Conservation (phyloP, 2,329 filamentous ascomycete species). For the Neurospora crassa region DNA sequence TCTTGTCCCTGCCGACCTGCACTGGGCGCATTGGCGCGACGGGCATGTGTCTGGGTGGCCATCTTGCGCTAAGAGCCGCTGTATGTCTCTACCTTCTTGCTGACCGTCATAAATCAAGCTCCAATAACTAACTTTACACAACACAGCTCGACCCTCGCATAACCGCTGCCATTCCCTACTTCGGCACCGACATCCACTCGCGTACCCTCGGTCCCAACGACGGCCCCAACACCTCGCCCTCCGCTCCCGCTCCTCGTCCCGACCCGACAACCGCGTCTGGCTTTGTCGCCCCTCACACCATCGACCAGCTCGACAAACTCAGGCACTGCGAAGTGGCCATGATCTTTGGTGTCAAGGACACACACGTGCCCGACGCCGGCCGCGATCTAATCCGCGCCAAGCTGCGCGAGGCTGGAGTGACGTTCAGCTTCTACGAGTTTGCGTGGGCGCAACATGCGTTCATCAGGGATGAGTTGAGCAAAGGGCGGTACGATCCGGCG, state of each 20-base stretch:
- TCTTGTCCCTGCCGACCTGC: constrained; percentile 66
- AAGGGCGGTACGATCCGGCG: constrained; percentile 87
- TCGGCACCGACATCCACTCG: constrained; percentile 84
- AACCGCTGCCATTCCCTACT: constrained; percentile 73
- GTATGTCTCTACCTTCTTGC: constrained; percentile 26
- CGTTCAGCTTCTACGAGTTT: constrained; percentile 78
- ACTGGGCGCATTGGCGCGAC: constrained; percentile 71
- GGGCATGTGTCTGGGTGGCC: constrained; percentile 90
- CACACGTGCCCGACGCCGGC: constrained; percentile 74
- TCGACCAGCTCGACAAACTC: constrained; percentile 52
- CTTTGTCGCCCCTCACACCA: constrained; percentile 29
- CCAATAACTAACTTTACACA: neutral
- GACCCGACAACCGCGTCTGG: constrained; percentile 22
- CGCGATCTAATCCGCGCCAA: constrained; percentile 77
- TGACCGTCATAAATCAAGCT: neutral
- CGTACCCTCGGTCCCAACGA: constrained; percentile 58
- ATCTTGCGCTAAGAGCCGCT: constrained; percentile 57
- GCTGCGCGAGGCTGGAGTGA: constrained; percentile 63
- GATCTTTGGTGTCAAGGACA: constrained; percentile 89
- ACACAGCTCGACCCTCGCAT: constrained; percentile 62
- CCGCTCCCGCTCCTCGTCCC: constrained; percentile 20
- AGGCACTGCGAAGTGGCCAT: constrained; percentile 66
- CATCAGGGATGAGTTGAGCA: constrained; percentile 84
- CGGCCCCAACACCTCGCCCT: constrained; percentile 36
- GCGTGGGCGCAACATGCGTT: constrained; percentile 95